Conservation (phyloP, 2,329 filamentous ascomycete genomes). For the Daldinia eschscholtzii region DNA sequence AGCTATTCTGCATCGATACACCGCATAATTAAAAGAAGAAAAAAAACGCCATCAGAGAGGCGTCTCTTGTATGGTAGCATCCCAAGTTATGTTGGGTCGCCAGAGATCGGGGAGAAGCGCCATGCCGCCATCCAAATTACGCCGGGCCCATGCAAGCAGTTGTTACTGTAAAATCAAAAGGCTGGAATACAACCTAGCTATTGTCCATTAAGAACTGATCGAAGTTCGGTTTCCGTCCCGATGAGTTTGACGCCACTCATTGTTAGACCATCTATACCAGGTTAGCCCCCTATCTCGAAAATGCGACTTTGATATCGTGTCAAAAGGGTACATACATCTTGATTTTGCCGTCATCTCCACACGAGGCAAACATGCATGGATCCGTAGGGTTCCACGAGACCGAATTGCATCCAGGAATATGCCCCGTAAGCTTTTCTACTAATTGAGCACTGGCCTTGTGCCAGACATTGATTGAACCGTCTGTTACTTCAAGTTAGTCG, state of each 20-base stretch:
- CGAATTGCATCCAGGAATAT: slow-evolving; percentile 83
- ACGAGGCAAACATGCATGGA: slow-evolving; percentile 87
- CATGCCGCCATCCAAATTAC: slow-evolving; percentile 42
- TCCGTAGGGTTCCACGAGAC: slow-evolving; percentile 90
- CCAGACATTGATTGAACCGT: slow-evolving; percentile 85
- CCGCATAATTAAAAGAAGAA: background rate
- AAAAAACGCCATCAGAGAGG: background rate
- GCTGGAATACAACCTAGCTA: slow-evolving; percentile 19
- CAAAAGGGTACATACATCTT: slow-evolving; percentile 76
- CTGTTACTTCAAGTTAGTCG: slow-evolving; percentile 51
- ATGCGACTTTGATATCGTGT: background rate
- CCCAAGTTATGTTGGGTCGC: slow-evolving; percentile 11
- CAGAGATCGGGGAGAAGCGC: slow-evolving; percentile 28
- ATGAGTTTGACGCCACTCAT: slow-evolving; percentile 49
- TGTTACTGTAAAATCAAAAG: slow-evolving; percentile 34
- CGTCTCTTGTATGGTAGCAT: background rate
- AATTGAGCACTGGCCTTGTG: slow-evolving; percentile 83
- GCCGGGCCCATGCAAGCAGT: slow-evolving; percentile 40
- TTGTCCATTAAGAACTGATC: slow-evolving; percentile 39
- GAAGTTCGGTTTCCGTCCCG: slow-evolving; percentile 39
- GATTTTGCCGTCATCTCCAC: slow-evolving; percentile 87
- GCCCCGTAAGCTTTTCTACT: slow-evolving; percentile 81
- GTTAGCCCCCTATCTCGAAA: slow-evolving; percentile 35
- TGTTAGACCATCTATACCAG: slow-evolving; percentile 55
- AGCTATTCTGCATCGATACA: slow-evolving; percentile 30